Conservation (phyloP, 139 green algal species). For the Astrephomene gubernaculifera region DNA sequence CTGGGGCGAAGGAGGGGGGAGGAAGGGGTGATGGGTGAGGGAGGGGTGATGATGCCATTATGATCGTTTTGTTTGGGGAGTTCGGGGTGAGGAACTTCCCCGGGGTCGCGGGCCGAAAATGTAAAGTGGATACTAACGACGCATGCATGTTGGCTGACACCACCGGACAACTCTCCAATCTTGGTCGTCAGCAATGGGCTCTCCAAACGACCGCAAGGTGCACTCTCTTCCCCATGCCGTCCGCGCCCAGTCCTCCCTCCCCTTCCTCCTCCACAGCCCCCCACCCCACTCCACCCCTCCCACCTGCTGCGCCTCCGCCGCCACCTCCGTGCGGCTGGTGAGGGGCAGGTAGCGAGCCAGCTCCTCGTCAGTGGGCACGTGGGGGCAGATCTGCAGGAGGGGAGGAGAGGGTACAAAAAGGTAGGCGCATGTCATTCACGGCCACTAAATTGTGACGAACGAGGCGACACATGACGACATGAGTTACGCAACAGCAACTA, state of each 20-base stretch:
- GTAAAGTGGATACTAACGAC: no score
- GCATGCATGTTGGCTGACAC: no score
- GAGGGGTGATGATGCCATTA: no score
- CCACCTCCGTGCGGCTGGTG: background rate
- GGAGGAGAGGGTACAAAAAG: background rate
- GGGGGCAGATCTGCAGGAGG: conserved; percentile 1
- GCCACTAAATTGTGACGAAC: background rate
- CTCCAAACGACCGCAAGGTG: no score
- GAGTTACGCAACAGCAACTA: no score
- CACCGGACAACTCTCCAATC: no score
- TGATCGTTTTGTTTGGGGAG: background rate
- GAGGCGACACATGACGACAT: background rate
- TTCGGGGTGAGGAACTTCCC: background rate
- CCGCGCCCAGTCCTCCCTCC: background rate
- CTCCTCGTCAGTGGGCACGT: conserved; percentile 50
- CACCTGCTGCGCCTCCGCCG: background rate
- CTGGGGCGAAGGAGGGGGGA: background rate
- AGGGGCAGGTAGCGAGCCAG: conserved; percentile 44
- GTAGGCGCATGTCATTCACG: background rate
- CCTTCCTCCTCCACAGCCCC: background rate
- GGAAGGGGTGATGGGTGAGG: background rate
- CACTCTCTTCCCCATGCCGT: no score
- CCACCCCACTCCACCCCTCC: background rate
- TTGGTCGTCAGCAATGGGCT: no score
- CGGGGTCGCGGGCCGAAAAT: background rate